Conservation (phyloP, 192 early-diverging fungal genomes). For the Coemansia sp. region DNA sequence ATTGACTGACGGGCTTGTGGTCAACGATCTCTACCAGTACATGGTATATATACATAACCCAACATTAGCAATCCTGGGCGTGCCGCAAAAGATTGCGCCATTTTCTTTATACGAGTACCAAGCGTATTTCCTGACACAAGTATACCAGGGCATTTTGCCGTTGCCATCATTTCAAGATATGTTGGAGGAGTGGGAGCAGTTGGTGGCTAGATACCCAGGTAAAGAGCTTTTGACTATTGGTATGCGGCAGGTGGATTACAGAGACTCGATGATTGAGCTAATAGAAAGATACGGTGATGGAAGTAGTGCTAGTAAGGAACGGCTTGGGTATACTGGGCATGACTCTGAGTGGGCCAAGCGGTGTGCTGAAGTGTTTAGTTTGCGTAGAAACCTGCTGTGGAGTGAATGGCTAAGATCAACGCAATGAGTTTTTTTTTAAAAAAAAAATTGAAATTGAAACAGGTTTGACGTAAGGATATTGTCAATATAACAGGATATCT, state of each 20-base stretch:
- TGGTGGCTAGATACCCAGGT: neutral
- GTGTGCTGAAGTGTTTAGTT: no score
- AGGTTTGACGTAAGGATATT: no score
- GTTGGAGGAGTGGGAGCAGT: slow-evolving; percentile 16
- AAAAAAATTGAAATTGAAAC: no score
- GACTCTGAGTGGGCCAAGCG: neutral
- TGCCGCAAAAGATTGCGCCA: slow-evolving; percentile 57
- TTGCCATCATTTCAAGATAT: slow-evolving; percentile 30
- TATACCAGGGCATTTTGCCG: slow-evolving; percentile 22
- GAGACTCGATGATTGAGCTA: slow-evolving; percentile 10
- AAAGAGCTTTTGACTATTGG: slow-evolving; percentile 6
- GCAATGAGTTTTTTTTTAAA: no score
- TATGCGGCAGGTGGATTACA: slow-evolving; percentile 17
- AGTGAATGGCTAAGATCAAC: no score
- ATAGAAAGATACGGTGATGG: neutral
- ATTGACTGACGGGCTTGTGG: slow-evolving; percentile 35
- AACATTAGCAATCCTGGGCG: slow-evolving; percentile 55
- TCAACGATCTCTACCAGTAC: slow-evolving; percentile 46
- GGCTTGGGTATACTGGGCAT: neutral
- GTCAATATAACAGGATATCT: no score
- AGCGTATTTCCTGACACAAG: slow-evolving; percentile 44
- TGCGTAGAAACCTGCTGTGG: no score
- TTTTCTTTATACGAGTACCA: slow-evolving; percentile 62
- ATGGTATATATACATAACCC: slow-evolving; percentile 53
- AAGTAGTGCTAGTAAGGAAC: neutral